Base-by-base conservation (phyloP, 495 filamentous ascomycete genomes). In the Evernia prunastri region DNA sequence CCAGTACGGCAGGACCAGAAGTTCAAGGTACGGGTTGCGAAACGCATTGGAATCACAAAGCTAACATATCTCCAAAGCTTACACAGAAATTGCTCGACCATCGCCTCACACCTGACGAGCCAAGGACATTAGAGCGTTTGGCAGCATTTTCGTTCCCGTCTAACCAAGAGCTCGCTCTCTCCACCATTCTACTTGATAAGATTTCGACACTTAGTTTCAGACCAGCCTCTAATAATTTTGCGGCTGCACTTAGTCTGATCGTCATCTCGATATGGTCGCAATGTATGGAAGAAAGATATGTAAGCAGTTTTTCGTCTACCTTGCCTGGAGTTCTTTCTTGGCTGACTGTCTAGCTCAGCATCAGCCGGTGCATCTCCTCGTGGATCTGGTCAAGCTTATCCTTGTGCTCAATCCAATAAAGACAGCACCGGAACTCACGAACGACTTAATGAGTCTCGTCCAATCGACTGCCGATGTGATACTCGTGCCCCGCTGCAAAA, bases 11-110 rank as follows among this genome's bases (percentile, higher is more conserved):
- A 49, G 47, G 58, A 67, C 43, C 58, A 65, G 33, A 59, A 59
- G 37, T 67, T 66, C 54, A 40, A 60, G 37, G 63, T 66, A 45
- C 27, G 56, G 36, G 15, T 45, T 23, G 51, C 23, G 56, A 33
- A n/a, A 37, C 43, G 43, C 17, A 25, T 18, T 57, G 9, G 18
- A 20, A 18, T 15, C 20, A 25, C 51, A 2, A 35, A 43, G 25
- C 31, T 59, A 36, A 64, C 47, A n/a, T 36, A 33, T 31, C 17
- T 11, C 6, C 25, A 45, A 31, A 80, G 51, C 77, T 85, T 59
- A 76, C 87, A 59, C 86, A 87, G 70, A 77, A 74, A 17, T 72
- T 89, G 15, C 67, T 89, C 45, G 81, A 83, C 63, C 85, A 88
- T 69, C 79, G 80, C 35, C 74, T 76, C 54, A 68, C 68, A 29